Evolutionary conservation across 129 eudicot species (phyloP), one percentile per base, ranked within the genome.

Genomic region (Calendula officinalis): DNA sequence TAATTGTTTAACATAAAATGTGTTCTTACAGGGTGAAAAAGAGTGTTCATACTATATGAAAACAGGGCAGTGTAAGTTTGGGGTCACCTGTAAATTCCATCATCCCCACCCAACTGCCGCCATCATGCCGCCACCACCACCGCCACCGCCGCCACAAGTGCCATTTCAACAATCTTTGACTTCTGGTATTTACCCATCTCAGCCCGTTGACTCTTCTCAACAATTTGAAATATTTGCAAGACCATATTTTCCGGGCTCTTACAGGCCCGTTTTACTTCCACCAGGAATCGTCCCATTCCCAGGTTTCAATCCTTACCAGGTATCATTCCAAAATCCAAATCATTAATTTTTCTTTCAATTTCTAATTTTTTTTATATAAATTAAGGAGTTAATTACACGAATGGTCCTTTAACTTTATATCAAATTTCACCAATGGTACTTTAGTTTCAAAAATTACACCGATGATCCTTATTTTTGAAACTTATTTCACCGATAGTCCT

Each of bases 1-100:
- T 46, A 13, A 17, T 44, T 42, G 7, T 17, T 12, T 8, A 62
- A 67, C 49, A 38, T 16, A 72, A 3, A 50, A 35, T 30, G 59
- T 64, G 11, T 75, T 57, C 10, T 71, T 39, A 62, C 91, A 88
- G 96, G 96, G 95, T 56, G 98, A 92, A 78, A 88, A 83, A 60
- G 98, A 92, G 81, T 92, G 98, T 75, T 79, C 95, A 5, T 88
- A 88, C 78, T 92, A 85, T 42, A 60, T 81, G 41, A 85, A 85
- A 81, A 88, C 89, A 50, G 96, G 98, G 71, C 96, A 85, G 49
- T 92, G 98, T 79, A 92, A 92, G 77, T 92, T 88, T 69, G 98
- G 98, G 54, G 64, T 73, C 57, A 85, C 95, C 64, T 92, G 98
- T 74, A 92, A 92, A 83, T 92, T 88, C 61, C 86, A 92, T 76